Percentiles rank a stretch among this genome's conserved stretches.
These are phyloP conservation scores for Rhodofomes roseus DNA, from an alignment of 1,284 basidiomycete species.

Conservation along the genomic window DNA sequence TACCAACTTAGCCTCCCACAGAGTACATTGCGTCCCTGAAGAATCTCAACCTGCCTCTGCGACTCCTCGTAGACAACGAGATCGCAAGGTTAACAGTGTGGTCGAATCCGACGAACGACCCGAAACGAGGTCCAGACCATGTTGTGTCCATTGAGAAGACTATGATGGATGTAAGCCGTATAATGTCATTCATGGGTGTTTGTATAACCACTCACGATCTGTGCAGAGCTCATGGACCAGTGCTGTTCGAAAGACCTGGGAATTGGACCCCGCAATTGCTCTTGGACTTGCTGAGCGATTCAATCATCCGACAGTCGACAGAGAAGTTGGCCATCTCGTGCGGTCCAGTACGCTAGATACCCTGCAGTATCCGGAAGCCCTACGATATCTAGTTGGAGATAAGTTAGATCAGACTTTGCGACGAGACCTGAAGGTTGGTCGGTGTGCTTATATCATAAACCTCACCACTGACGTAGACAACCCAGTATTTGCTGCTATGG, in stretches of 20 bases:
- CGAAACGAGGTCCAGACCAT: slow-evolving; percentile 63
- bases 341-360: slow-evolving; percentile 71
- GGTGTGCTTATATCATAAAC: background rate
- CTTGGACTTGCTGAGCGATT: slow-evolving; percentile 87
- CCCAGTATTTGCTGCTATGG: slow-evolving; percentile 84
- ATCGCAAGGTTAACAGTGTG: slow-evolving; percentile 85
- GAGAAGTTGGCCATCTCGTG: slow-evolving; percentile 77
- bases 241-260: slow-evolving; percentile 78
- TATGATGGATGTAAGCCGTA: slow-evolving; percentile 51
- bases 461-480: background rate
- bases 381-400: slow-evolving; percentile 80
- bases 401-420: slow-evolving; percentile 50
- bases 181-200: background rate
- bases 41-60: slow-evolving; percentile 69
- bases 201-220: slow-evolving; percentile 10
- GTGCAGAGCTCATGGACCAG: slow-evolving; percentile 65
- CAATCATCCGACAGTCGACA: slow-evolving; percentile 57
- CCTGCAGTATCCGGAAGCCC: slow-evolving; percentile 75
- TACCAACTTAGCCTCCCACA: slow-evolving; percentile 16
- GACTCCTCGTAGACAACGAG: slow-evolving; percentile 88
- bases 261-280: slow-evolving; percentile 78
- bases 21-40: slow-evolving; percentile 47
- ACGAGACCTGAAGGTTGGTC: slow-evolving; percentile 73
- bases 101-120: slow-evolving; percentile 84
- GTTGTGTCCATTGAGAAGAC: slow-evolving; percentile 53